Evolutionary conservation across 2,329 filamentous ascomycete species (phyloP).

Genomic region (Alternaria gansuensis): DNA sequence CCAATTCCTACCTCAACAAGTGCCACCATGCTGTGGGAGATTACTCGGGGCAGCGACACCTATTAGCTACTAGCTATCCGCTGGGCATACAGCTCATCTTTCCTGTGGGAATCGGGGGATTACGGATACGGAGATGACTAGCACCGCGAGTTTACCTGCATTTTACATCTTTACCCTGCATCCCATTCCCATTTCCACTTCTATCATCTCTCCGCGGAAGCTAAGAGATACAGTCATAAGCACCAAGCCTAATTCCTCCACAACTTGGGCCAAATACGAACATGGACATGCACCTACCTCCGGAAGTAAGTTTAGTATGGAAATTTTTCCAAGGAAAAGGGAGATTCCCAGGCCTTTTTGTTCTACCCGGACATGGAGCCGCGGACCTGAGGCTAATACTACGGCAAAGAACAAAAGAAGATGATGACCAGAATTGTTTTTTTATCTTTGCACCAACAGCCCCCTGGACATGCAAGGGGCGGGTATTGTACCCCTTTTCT

Average conservation of each 20-base stretch:
- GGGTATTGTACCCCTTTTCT: no score
- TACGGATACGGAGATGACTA: not conserved
- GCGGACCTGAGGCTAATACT: conserved; percentile 3
- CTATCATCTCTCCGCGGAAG: not conserved
- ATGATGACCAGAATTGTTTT: not conserved
- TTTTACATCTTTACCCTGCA: not conserved
- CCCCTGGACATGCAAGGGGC: not conserved
- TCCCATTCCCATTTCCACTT: not conserved
- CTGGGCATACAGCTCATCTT: not conserved
- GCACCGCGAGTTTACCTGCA: conserved; percentile 3
- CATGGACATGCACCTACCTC: conserved; percentile 1
- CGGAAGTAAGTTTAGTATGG: conserved; percentile 2
- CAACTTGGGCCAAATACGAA: not conserved
- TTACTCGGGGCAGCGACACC: not conserved
- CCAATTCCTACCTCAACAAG: not conserved
- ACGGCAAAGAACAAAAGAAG: not conserved
- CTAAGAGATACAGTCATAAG: not conserved
- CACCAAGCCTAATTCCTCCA: conserved; percentile 4
- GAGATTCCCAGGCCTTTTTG: not conserved
- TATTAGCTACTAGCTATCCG: not conserved
- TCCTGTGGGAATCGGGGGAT: not conserved
- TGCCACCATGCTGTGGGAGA: not conserved
- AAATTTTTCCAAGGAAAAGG: not conserved
- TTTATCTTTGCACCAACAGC: not conserved
- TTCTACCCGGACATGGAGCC: conserved; percentile 4